Percentiles rank a stretch among this genome's conserved stretches.
These are phyloP conservation scores for Graphiopsis chlorocephala DNA, from an alignment of 2,329 filamentous ascomycete genomes.

Conservation along the genomic window DNA sequence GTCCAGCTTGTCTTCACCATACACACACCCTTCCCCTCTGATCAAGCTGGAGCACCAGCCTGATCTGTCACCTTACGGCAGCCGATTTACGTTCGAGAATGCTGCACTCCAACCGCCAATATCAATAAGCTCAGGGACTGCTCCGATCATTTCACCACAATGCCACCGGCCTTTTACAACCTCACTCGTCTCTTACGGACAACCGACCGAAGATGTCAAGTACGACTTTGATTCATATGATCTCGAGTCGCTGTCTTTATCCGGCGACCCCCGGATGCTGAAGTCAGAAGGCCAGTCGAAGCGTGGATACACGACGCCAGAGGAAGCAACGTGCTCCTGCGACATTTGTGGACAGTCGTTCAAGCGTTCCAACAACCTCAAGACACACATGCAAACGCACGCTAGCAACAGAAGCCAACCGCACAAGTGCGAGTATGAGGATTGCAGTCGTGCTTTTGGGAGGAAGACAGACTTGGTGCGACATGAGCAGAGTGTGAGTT, in stretches of 20 bases:
- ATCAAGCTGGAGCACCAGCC: constrained; percentile 12
- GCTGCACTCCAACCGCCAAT: background rate
- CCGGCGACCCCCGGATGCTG: background rate
- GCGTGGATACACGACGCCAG: constrained; percentile 46
- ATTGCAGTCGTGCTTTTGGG: constrained; percentile 74
- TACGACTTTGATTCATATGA: background rate
- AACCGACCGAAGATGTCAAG: background rate
- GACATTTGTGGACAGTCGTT: constrained; percentile 75
- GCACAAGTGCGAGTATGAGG: constrained; percentile 62
- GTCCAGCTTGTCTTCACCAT: constrained; percentile 3
- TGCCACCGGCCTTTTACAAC: background rate
- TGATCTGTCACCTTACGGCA: background rate
- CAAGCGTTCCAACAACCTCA: constrained; percentile 81
- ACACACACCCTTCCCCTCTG: background rate
- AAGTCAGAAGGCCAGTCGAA: constrained; percentile 21
- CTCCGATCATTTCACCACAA: background rate
- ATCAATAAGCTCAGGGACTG: background rate
- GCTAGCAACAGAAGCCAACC: constrained; percentile 70
- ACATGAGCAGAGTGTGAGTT: constrained; percentile 53
- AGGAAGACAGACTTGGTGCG: constrained; percentile 73
- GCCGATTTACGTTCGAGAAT: background rate
- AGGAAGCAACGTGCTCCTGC: constrained; percentile 71
- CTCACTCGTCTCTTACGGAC: background rate
- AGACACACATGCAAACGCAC: constrained; percentile 81
- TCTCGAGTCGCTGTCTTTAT: background rate